These are phyloP conservation scores for Leccinum cinnamomeum DNA, from an alignment of 1,284 basidiomycete genomes.

Conservation along the genomic window DNA sequence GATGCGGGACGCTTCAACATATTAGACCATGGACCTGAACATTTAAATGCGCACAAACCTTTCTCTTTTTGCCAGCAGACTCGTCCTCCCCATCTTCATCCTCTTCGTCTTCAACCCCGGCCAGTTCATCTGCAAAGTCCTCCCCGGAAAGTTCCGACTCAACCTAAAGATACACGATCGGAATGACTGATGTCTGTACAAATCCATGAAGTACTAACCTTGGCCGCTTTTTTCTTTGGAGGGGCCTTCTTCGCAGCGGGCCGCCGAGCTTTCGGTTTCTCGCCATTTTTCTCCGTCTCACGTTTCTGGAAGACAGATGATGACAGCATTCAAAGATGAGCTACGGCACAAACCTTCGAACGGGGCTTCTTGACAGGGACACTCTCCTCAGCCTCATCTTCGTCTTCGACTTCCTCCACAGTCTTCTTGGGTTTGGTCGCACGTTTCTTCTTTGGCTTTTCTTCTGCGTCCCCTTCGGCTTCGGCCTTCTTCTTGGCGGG, in stretches of 20 bases:
- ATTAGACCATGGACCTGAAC: constrained; percentile 18
- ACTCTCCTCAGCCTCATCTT: constrained; percentile 40
- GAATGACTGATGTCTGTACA: not conserved
- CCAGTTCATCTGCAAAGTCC: constrained; percentile 34
- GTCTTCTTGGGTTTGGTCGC: constrained; percentile 41
- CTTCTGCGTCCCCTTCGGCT: constrained; percentile 44
- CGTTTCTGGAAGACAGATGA: constrained; percentile 38
- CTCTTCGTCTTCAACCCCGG: constrained; percentile 31
- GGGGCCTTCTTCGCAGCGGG: constrained; percentile 26
- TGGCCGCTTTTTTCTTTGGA: constrained; percentile 34
- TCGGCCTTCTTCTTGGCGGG: constrained; percentile 42
- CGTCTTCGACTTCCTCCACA: constrained; percentile 42
- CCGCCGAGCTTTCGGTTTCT: constrained; percentile 41
- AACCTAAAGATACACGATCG: constrained; percentile 16
- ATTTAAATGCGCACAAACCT: constrained; percentile 20
- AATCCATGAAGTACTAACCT: constrained; percentile 32
- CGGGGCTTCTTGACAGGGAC: constrained; percentile 40
- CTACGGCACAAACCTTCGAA: constrained; percentile 36
- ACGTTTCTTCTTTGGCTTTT: constrained; percentile 41
- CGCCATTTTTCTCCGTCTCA: constrained; percentile 34
- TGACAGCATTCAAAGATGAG: constrained; percentile 8
- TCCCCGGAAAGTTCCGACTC: constrained; percentile 35
- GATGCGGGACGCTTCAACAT: constrained; percentile 25
- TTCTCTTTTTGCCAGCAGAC: constrained; percentile 30
- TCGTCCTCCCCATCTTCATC: constrained; percentile 32